These are phyloP conservation scores for Pilaira anomala DNA, from an alignment of 192 early-diverging fungal species.

Conservation along the genomic window DNA sequence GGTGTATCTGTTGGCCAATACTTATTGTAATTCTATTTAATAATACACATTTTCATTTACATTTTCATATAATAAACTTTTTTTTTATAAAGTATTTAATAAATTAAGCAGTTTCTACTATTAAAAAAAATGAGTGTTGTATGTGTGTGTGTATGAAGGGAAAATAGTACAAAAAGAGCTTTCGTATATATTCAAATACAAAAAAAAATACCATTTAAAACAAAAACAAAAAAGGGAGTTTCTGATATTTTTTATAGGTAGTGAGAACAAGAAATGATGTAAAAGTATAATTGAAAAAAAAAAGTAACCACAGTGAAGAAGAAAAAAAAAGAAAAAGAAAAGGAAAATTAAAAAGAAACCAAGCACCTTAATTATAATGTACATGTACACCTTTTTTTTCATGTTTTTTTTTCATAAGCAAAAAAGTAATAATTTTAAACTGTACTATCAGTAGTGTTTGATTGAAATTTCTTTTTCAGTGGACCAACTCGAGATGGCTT, in stretches of 20 bases:
- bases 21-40: background rate
- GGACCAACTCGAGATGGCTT: conserved; percentile 2
- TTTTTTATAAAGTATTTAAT: no score
- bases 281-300: background rate
- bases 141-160: no score
- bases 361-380: no score
- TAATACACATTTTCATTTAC: background rate
- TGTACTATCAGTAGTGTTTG: background rate
- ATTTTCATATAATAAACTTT: background rate
- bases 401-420: no score
- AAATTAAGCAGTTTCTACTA: no score
- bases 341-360: background rate
- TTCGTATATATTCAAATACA: no score
- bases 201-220: no score
- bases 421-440: conserved; percentile 3
- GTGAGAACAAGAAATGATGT: background rate
- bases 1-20: background rate
- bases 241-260: no score
- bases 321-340: background rate
- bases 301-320: background rate
- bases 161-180: no score
- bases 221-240: no score
- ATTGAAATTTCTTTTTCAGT: conserved; percentile 14
- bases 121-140: no score
- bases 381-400: background rate